Conservation (phyloP, 2,329 filamentous ascomycete species). For the Daldinia sp. region DNA sequence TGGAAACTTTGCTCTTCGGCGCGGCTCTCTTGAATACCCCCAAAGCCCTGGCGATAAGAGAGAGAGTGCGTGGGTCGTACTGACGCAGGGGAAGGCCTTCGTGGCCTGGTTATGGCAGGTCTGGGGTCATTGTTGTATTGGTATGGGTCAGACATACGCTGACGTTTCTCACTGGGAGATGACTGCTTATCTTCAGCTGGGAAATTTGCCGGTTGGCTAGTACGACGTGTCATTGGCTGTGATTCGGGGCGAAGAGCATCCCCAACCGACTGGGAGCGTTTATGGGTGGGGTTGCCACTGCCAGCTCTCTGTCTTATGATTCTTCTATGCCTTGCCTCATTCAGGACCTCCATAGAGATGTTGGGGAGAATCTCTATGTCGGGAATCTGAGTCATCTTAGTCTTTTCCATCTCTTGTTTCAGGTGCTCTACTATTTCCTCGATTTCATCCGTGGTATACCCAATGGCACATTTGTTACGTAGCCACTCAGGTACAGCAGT, state of each 20-base stretch:
- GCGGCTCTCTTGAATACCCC: slow-evolving; percentile 48
- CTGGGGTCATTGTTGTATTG: slow-evolving; percentile 32
- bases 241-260: slow-evolving; percentile 38
- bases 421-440: slow-evolving; percentile 57
- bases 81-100: slow-evolving; percentile 20
- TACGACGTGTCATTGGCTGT: slow-evolving; percentile 41
- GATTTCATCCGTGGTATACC: slow-evolving; percentile 59
- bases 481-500: slow-evolving; percentile 61
- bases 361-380: slow-evolving; percentile 68
- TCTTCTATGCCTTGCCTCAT: slow-evolving; percentile 43
- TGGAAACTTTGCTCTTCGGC: slow-evolving; percentile 43
- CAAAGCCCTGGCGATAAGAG: slow-evolving; percentile 47
- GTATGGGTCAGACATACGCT: slow-evolving; percentile 38
- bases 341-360: slow-evolving; percentile 53
- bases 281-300: slow-evolving; percentile 38
- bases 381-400: slow-evolving; percentile 57
- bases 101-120: slow-evolving; percentile 14
- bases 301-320: slow-evolving; percentile 41
- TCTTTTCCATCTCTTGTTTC: slow-evolving; percentile 54
- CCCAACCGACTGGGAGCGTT: slow-evolving; percentile 50
- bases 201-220: slow-evolving; percentile 41
- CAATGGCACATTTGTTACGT: slow-evolving; percentile 54
- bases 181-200: slow-evolving; percentile 30
- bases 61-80: slow-evolving; percentile 39
- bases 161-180: slow-evolving; percentile 44